These are phyloP conservation scores for Oxyria digyna DNA, from an alignment of 148 eudicot species.

Conservation along the genomic window DNA sequence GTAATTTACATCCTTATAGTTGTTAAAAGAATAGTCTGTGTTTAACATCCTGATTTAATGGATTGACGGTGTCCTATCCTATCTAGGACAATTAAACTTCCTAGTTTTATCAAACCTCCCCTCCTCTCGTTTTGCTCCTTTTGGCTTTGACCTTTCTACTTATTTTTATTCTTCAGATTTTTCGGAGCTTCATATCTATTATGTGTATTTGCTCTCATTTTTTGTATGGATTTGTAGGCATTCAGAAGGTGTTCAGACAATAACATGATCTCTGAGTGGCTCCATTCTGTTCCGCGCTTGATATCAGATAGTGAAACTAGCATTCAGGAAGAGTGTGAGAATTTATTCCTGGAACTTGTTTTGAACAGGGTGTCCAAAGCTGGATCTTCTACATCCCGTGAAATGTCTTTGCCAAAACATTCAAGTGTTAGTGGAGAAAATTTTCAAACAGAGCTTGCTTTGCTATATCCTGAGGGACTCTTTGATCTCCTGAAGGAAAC, in stretches of 20 bases:
- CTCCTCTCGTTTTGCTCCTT: not conserved
- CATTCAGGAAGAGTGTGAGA: slow-evolving; percentile 95
- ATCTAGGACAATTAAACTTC: not conserved
- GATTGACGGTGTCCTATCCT: not conserved
- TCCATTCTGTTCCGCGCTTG: slow-evolving; percentile 80
- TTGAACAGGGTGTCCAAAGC: slow-evolving; percentile 57
- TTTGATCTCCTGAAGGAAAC: slow-evolving; percentile 52
- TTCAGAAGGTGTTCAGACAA: slow-evolving; percentile 48
- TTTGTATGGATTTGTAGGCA: slow-evolving; percentile 31
- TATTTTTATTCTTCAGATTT: not conserved
- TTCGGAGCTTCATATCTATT: not conserved
- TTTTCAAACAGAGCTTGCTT: slow-evolving; percentile 31
- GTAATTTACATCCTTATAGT: not conserved
- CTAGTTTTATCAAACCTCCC: not conserved
- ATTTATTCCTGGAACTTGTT: slow-evolving; percentile 69
- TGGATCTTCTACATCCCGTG: slow-evolving; percentile 23
- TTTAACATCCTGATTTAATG: not conserved
- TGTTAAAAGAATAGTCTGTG: not conserved
- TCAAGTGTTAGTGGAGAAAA: slow-evolving; percentile 17
- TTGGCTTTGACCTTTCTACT: not conserved
- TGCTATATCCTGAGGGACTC: slow-evolving; percentile 47
- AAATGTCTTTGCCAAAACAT: slow-evolving; percentile 6
- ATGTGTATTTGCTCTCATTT: slow-evolving; percentile 8
- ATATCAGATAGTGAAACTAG: slow-evolving; percentile 82
- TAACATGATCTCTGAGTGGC: slow-evolving; percentile 71